Base-by-base conservation (phyloP, 2,329 filamentous ascomycete species). In the Calycina marina region DNA sequence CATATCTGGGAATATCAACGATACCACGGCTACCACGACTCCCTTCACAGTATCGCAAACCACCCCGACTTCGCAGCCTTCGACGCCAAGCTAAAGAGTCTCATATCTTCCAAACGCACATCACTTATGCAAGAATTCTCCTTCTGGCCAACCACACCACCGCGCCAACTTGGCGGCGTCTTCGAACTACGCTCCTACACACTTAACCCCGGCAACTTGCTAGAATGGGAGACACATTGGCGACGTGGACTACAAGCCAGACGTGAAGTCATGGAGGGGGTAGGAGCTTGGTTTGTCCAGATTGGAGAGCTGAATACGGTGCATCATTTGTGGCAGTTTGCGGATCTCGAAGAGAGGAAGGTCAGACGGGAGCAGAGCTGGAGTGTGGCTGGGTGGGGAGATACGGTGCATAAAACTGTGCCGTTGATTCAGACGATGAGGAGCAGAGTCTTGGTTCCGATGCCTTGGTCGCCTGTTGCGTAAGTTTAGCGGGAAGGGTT, bases 1-100 rank as follows among this genome's bases (percentile, higher is more conserved):
- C 90, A 98, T 56, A 98, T 98, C 51, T 98, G 90, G 90, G 90
- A 98, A 58, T 98, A 98, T 58, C 86, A 96, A 59, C 79, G 86
- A 49, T 98, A 96, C 60, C 70, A 86, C 47, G 90, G 90, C 39
- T 96, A 96, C 58, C 90, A 98, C 58, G 75, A 79, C 39, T 96
- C 90, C 13, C 68, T 93, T 28, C 72, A 94, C 62, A 72, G 69
- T 46, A 93, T 96, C 44, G 74, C 82, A 39, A 62, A 68, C 46
- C 83, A 93, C 49, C 80, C 83, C 41, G 84, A 85, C 12, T 96
- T 84, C 55, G 61, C 75, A 44, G 77, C 71, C 6, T 94, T 94
- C 53, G 83, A 93, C 54, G 63, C 62, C 41, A 81, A 88, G 59
- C 76, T 98, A 32, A 86, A 85, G 58, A 67, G 63, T n/a, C 64